Conservation (phyloP, 1,284 basidiomycete species). For the Papiliotrema laurentii region DNA sequence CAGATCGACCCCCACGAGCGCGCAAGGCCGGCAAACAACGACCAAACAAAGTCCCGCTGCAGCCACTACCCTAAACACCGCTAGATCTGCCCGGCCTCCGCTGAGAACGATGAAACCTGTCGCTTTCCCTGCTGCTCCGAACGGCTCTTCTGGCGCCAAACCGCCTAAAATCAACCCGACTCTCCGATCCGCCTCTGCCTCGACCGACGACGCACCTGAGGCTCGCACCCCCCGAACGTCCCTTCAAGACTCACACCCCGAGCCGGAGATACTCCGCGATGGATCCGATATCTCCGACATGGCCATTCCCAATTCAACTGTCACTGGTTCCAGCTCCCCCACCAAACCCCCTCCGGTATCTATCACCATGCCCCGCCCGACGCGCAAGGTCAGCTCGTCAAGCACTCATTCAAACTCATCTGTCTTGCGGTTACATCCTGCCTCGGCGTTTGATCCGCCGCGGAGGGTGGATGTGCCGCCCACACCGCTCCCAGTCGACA, state of each 20-base stretch:
- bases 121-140: conserved; percentile 1
- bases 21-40: too few species aligned
- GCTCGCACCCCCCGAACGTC: conserved; percentile 27
- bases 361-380: conserved; percentile 7
- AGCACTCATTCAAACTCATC: conserved; percentile 8
- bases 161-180: conserved; percentile 4
- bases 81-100: neutral
- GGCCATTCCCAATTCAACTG: conserved; percentile 4
- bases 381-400: conserved; percentile 12
- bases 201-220: conserved; percentile 29
- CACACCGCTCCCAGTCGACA: conserved; percentile 3
- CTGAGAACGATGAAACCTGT: neutral
- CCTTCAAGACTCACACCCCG: conserved; percentile 7
- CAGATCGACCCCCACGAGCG: neutral
- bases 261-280: conserved; percentile 23
- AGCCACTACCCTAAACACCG: neutral
- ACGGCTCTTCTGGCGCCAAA: neutral
- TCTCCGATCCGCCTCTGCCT: conserved; percentile 25
- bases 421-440: conserved; percentile 39
- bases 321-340: neutral
- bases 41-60: neutral
- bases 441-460: conserved; percentile 42
- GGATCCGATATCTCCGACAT: conserved; percentile 44
- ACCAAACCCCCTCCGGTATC: conserved; percentile 4
- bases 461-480: conserved; percentile 37